A percentile compares a stretch with the other conserved stretches of the same genome.
Evolutionary conservation across 73 alveolate species (phyloP).

Genomic region (Halteria grandinella): DNA sequence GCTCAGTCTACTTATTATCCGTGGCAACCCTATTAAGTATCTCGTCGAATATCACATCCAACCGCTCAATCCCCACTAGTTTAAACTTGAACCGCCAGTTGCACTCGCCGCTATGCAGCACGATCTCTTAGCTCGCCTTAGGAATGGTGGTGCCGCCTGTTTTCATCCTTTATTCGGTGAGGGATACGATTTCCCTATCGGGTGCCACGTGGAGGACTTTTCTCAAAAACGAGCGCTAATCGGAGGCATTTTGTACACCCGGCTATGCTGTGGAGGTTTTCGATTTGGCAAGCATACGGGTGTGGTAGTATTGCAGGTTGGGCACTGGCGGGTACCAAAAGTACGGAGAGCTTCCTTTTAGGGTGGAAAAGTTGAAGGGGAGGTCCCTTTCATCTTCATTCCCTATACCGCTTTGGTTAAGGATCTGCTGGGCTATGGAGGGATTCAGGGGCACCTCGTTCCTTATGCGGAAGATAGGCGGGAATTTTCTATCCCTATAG

Average conservation of each 20-base stretch:
- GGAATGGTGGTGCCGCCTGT: constrained; percentile 52
- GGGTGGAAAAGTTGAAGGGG: constrained; percentile 15
- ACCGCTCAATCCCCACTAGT: constrained; percentile 61
- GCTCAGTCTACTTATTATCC: constrained; percentile 58
- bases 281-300: no score
- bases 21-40: constrained; percentile 57
- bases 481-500: constrained; percentile 56
- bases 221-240: no score
- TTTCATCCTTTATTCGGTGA: constrained; percentile 38
- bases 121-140: constrained; percentile 13
- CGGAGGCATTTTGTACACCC: no score
- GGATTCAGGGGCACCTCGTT: no score
- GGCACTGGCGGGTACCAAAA: constrained; percentile 71
- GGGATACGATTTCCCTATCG: constrained; percentile 38
- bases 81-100: constrained; percentile 60
- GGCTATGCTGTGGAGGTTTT: no score
- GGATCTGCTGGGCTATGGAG: no score
- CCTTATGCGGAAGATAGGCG: constrained; percentile 66
- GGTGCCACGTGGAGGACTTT: constrained; percentile 34
- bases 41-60: constrained; percentile 56
- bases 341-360: constrained; percentile 58
- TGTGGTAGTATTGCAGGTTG: constrained; percentile 6
- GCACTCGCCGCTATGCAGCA: constrained; percentile 56
- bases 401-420: no score
- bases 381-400: not conserved